Evolutionary conservation across 257 asterid genomes (phyloP).

Genomic region (Euphrasia confusa): DNA sequence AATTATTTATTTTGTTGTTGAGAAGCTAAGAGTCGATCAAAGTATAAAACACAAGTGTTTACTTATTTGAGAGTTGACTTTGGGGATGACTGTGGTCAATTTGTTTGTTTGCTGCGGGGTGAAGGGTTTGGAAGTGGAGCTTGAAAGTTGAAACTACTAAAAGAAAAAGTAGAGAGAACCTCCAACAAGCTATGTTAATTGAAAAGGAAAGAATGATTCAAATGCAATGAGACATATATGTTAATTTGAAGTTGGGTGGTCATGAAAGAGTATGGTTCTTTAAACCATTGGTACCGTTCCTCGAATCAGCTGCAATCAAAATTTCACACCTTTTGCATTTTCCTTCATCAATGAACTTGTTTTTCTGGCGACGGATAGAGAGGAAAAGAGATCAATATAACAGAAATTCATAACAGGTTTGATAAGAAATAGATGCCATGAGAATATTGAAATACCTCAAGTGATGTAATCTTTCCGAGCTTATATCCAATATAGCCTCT

Average conservation of each 20-base stretch:
- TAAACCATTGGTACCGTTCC: no score
- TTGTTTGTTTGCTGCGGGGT: constrained; percentile 35
- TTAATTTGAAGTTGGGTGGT: no score
- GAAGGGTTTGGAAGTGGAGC: constrained; percentile 96
- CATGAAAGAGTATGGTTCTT: no score
- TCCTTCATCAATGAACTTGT: constrained; percentile 82
- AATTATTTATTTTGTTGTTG: background rate
- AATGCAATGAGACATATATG: constrained; percentile 99
- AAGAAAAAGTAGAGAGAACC: constrained; percentile 81
- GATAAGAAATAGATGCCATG: constrained; percentile 7
- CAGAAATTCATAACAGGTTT: constrained; percentile 13
- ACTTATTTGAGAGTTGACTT: background rate
- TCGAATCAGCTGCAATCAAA: no score
- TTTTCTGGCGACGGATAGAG: constrained; percentile 46
- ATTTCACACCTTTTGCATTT: no score
- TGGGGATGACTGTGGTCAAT: constrained; percentile 16
- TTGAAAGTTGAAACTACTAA: constrained; percentile 76
- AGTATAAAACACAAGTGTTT: background rate
- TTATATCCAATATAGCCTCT: constrained; percentile 91
- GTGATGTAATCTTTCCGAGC: constrained; percentile 85
- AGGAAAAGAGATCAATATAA: constrained; percentile 17
- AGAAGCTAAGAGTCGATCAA: constrained; percentile 1
- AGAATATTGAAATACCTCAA: constrained; percentile 55
- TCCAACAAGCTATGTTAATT: constrained; percentile 78
- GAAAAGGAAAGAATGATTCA: constrained; percentile 93